Evolutionary conservation across 2,329 filamentous ascomycete species (phyloP), one percentile per base, ranked within the genome.

Genomic region (Penicillium sclerotiorum): DNA sequence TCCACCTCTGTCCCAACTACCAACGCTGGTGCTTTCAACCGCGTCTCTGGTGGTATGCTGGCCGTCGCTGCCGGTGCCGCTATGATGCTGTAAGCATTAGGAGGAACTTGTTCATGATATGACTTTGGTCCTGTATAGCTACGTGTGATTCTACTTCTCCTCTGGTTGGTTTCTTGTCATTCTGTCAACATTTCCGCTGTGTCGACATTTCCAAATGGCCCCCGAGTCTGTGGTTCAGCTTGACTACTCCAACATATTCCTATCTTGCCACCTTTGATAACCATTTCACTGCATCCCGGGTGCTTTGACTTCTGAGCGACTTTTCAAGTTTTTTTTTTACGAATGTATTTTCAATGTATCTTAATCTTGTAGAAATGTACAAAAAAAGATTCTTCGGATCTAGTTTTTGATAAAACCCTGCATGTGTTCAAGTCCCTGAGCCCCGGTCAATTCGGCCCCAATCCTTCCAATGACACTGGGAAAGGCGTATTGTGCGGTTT

Each of bases 11-110:
- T 13, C 37, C 7, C 37, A 18, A 39, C 17, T 21, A 15, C 20
- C 17, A 56, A 58, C 45, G 40, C 40, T n/a, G 42, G 12, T 36
- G 32, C 13, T n/a, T 21, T 41, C 18, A 47, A 32, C 36, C 36
- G 36, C 18, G 45, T 47, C 36, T 47, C 35, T 15, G 42, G 20
- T 37, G 42, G 30, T 37, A 9, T 45, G 42, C 20, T 45, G 30
- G 42, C 42, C 21, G 32, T 45, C 12, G 42, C 22, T 27, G 42
- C 42, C 42, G 42, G n/a, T 37, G 42, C 20, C 25, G 42, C 42
- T 2, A 23, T 23, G 20, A 15, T 45, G 11, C 42, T 45, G 42
- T 45, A 45, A 45, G 23, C 15, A 5, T 5, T 21, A n/a, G 25
- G 25, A 18, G 13, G 15, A 4, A 22, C 20, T 9, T 7, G 9